Evolutionary conservation across 345 rosid genomes (phyloP).

Genomic region (Hirschfeldia incana): DNA sequence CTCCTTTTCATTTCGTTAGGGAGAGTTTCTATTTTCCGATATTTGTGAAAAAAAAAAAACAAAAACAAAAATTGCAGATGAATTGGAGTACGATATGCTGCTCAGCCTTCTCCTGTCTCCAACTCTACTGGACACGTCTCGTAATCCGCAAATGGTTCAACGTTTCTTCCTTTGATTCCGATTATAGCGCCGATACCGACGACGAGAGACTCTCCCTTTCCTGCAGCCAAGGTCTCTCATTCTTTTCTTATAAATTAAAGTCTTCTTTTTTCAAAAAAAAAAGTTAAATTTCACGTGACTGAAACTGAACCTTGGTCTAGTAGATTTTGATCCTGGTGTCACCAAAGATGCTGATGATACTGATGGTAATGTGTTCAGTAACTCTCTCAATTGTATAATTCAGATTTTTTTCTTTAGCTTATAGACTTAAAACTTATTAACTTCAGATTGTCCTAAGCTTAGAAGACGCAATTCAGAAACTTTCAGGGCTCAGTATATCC

Average conservation of each 20-base stretch:
- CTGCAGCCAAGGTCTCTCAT: conserved; percentile 12
- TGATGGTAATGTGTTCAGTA: conserved; percentile 11
- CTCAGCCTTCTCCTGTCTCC: conserved; percentile 82
- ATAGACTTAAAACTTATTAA: background rate
- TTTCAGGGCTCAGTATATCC: conserved; percentile 76
- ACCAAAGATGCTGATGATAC: conserved; percentile 9
- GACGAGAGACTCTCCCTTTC: background rate
- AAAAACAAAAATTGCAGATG: conserved; percentile 52
- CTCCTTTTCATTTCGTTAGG: background rate
- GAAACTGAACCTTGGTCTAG: conserved; percentile 10
- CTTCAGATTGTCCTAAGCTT: conserved; percentile 51
- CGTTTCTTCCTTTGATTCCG: conserved; percentile 56
- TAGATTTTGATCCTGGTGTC: conserved; percentile 23
- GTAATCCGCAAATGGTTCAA: conserved; percentile 83
- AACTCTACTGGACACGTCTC: conserved; percentile 73
- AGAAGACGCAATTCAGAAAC: conserved; percentile 87
- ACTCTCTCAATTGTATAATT: background rate
- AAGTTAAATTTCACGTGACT: background rate
- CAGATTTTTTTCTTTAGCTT: background rate
- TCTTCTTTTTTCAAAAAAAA: background rate
- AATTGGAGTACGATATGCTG: conserved; percentile 71
- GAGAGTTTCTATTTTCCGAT: background rate
- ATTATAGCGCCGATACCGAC: conserved; percentile 61
- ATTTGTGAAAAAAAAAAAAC: background rate
- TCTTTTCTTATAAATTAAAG: background rate